A percentile compares a stretch with the other conserved stretches of the same genome.
Evolutionary conservation across 2,329 filamentous ascomycete species (phyloP).

Genomic region (Hymenoscyphus salicellus): DNA sequence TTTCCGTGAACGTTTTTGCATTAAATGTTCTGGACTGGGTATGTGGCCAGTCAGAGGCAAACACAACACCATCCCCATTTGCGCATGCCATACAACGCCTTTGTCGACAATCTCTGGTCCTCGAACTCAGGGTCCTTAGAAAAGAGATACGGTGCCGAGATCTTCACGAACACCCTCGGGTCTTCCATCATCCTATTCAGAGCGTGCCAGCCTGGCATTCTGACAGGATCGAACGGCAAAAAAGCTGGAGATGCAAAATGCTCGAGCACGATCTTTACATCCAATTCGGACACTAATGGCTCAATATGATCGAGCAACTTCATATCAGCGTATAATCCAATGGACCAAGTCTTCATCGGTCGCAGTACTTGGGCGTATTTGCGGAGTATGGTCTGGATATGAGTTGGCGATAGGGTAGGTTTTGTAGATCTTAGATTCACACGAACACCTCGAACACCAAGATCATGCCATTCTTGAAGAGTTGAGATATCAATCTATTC

Average conservation of each 20-base stretch:
- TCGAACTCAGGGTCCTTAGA: slow-evolving; percentile 42
- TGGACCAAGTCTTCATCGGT: slow-evolving; percentile 28
- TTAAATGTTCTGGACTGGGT: slow-evolving; percentile 58
- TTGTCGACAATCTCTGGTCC: slow-evolving; percentile 47
- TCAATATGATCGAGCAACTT: slow-evolving; percentile 15
- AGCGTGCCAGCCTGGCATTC: not conserved
- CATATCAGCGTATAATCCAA: slow-evolving; percentile 16
- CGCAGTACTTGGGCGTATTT: slow-evolving; percentile 50
- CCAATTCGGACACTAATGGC: slow-evolving; percentile 14
- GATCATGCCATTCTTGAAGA: slow-evolving; percentile 51
- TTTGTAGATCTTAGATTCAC: slow-evolving; percentile 57
- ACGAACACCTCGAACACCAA: slow-evolving; percentile 58
- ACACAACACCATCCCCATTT: slow-evolving; percentile 45
- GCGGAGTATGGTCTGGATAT: slow-evolving; percentile 29
- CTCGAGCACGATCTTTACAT: slow-evolving; percentile 6
- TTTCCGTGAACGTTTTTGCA: slow-evolving; percentile 53
- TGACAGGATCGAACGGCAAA: slow-evolving; percentile 4
- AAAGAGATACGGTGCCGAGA: slow-evolving; percentile 56
- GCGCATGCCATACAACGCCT: slow-evolving; percentile 47
- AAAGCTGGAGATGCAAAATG: slow-evolving; percentile 11
- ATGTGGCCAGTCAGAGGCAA: slow-evolving; percentile 64
- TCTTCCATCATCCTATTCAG: slow-evolving; percentile 15
- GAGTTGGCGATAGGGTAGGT: slow-evolving; percentile 17
- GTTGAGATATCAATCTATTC: slow-evolving; percentile 38
- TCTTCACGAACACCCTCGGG: slow-evolving; percentile 32